Evolutionary conservation across 306 rosid genomes (phyloP), one percentile per base, ranked within the genome.

Genomic region (Elaeagnus macrophylla): DNA sequence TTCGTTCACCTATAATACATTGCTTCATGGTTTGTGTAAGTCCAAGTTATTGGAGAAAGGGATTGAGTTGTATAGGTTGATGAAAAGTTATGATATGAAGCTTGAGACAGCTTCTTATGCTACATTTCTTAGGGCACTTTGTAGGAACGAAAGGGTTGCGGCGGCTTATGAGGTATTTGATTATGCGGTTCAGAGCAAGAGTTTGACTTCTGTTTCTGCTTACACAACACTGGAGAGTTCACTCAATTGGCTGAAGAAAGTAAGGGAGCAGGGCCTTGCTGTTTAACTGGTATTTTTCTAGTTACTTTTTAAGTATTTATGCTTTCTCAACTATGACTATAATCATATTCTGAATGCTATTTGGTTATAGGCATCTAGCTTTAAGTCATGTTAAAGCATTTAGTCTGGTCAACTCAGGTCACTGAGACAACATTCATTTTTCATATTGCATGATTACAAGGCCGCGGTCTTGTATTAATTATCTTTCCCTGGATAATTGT

Each of bases 131-230:
- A 70, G 99, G 82, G 64, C 72, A 3, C 79, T 91, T 17, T 87
- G 99, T 56, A 84, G 93, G 72, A 72, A 69, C 6, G 85, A 83
- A n/a, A 80, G 83, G 74, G 41, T 82, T 54, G 95, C 94, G 0
- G 95, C 84, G 54, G 96, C 94, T n/a, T 87, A 77, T 70, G 83
- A 77, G 73, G 96, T 82, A 55, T 91, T 87, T 66, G 96, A 91
- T 76, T 91, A 80, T 75, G 95, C 94, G 10, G 73, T 91, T 56
- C 79, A 71, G 80, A 84, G 89, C 72, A 87, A 82, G 86, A 91
- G 96, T 65, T 51, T 87, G 75, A 77, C 84, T 1, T 83, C 77
- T 40, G 83, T 79, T 60, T 54, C 82, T 40, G 96, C 99, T 63
- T 91, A 87, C 79, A 49, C 71, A 6, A 61, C 96, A 1, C 63